These are phyloP conservation scores for Dryas integrifolia DNA, from an alignment of 331 rosid genomes.

Conservation along the genomic window DNA sequence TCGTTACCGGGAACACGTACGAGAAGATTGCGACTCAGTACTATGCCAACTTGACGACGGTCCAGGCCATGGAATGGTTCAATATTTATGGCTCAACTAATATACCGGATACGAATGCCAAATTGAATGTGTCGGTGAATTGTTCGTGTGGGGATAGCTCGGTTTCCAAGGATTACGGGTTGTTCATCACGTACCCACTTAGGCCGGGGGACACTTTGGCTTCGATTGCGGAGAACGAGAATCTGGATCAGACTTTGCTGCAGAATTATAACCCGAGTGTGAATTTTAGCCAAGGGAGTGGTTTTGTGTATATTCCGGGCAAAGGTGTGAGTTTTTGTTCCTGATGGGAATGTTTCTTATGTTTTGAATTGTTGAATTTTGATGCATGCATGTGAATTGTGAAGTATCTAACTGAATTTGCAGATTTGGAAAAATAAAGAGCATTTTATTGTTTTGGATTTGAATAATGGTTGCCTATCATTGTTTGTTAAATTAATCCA, in stretches of 20 bases:
- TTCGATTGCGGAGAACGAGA: slow-evolving; percentile 28
- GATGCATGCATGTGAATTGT: background rate
- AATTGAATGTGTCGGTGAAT: slow-evolving; percentile 43
- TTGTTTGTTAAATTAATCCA: background rate
- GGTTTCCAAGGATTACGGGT: slow-evolving; percentile 48
- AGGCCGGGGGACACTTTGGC: slow-evolving; percentile 37
- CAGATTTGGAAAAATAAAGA: background rate
- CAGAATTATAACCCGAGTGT: slow-evolving; percentile 45
- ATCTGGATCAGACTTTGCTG: slow-evolving; percentile 25
- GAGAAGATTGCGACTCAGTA: slow-evolving; percentile 10
- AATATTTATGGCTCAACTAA: slow-evolving; percentile 23
- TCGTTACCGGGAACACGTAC: slow-evolving; percentile 29
- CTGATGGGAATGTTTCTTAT: slow-evolving; percentile 7
- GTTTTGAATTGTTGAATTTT: slow-evolving; percentile 13
- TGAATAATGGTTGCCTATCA: background rate
- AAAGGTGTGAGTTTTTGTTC: slow-evolving; percentile 53
- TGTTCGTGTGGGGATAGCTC: slow-evolving; percentile 55
- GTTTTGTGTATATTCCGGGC: slow-evolving; percentile 61
- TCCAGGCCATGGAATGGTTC: slow-evolving; percentile 22
- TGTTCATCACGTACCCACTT: slow-evolving; percentile 65
- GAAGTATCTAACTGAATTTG: background rate
- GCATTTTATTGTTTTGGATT: background rate
- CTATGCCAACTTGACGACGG: slow-evolving; percentile 52
- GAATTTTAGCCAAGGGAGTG: slow-evolving; percentile 59
- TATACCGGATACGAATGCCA: slow-evolving; percentile 29